phyloP scores from a whole-genome alignment of 1,139 yeast species.

The Debaryomyces udenii region DNA sequence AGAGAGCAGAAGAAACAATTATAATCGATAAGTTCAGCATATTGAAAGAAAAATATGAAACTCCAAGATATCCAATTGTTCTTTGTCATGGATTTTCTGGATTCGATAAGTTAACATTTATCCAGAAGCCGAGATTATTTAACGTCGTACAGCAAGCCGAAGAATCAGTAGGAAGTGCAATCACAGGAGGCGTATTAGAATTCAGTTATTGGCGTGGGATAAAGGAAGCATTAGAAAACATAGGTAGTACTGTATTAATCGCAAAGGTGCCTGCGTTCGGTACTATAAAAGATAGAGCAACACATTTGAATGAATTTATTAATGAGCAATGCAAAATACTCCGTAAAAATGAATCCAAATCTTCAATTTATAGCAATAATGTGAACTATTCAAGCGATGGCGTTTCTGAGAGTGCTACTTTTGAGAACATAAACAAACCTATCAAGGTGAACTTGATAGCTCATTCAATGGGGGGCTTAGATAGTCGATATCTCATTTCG shows the following conservation, averaged over 20 bases:
- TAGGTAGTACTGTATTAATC: slow-evolving; percentile 70
- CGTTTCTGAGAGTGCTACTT: slow-evolving; percentile 3
- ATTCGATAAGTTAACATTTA: slow-evolving; percentile 59
- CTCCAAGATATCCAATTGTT: slow-evolving; percentile 64
- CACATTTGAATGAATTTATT: slow-evolving; percentile 56
- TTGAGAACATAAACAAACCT: slow-evolving; percentile 28
- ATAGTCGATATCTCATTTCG: slow-evolving; percentile 74
- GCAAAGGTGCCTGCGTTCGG: slow-evolving; percentile 87
- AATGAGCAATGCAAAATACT: slow-evolving; percentile 41
- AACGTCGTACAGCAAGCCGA: slow-evolving; percentile 1
- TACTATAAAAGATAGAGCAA: slow-evolving; percentile 69
- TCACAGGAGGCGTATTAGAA: slow-evolving; percentile 36
- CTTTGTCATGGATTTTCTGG: slow-evolving; percentile 87
- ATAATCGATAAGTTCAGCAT: slow-evolving; percentile 16
- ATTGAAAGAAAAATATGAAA: slow-evolving; percentile 28
- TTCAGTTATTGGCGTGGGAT: slow-evolving; percentile 86
- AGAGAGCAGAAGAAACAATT: slow-evolving; percentile 9
- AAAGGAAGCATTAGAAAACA: slow-evolving; percentile 55
- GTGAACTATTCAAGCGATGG: slow-evolving; percentile 2
- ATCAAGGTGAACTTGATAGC: slow-evolving; percentile 72
- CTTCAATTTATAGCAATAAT: slow-evolving; percentile 32
- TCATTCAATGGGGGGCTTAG: slow-evolving; percentile 97
- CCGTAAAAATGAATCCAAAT: slow-evolving; percentile 28
- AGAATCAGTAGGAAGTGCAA: slow-evolving; percentile 18
- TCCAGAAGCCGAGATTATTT: slow-evolving; percentile 32